These are phyloP conservation scores for Taphrina communis DNA, from an alignment of 1,139 yeast genomes.

Conservation along the genomic window DNA sequence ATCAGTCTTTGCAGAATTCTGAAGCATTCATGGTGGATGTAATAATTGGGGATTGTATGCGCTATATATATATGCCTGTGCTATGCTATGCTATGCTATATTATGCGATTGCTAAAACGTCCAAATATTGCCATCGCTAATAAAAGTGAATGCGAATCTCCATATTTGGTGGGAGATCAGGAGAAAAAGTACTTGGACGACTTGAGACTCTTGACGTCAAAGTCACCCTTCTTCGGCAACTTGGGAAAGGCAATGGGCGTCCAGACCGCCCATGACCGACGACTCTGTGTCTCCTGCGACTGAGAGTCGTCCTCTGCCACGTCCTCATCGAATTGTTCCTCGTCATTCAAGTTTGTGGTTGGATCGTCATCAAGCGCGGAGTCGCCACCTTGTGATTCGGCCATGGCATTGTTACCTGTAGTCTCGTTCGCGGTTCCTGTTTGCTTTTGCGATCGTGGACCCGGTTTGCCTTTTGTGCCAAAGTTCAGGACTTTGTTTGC, in stretches of 20 bases:
- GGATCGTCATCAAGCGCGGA: not conserved
- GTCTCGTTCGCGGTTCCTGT: not conserved
- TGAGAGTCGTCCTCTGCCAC: slow-evolving; percentile 29
- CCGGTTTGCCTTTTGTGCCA: slow-evolving; percentile 21
- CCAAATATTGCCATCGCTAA: not conserved
- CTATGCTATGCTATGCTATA: not conserved
- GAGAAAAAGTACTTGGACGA: slow-evolving; percentile 83
- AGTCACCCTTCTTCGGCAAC: slow-evolving; percentile 81
- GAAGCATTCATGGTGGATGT: not conserved
- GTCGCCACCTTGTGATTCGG: slow-evolving; percentile 7
- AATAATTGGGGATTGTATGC: not conserved
- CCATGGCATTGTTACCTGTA: not conserved
- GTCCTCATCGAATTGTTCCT: slow-evolving; percentile 44
- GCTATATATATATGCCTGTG: not conserved
- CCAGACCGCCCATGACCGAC: slow-evolving; percentile 19
- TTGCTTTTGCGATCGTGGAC: not conserved
- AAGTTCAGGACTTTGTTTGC: slow-evolving; percentile 28
- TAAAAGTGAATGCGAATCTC: not conserved
- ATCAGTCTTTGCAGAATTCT: not conserved
- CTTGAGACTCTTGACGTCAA: slow-evolving; percentile 75
- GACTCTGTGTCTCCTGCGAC: not conserved
- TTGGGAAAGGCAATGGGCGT: slow-evolving; percentile 63
- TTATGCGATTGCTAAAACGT: not conserved
- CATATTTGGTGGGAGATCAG: slow-evolving; percentile 42
- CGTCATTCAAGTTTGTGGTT: slow-evolving; percentile 39